These are phyloP conservation scores for Fusarium mangiferae DNA, from an alignment of 2,329 filamentous ascomycete genomes.

Conservation along the genomic window DNA sequence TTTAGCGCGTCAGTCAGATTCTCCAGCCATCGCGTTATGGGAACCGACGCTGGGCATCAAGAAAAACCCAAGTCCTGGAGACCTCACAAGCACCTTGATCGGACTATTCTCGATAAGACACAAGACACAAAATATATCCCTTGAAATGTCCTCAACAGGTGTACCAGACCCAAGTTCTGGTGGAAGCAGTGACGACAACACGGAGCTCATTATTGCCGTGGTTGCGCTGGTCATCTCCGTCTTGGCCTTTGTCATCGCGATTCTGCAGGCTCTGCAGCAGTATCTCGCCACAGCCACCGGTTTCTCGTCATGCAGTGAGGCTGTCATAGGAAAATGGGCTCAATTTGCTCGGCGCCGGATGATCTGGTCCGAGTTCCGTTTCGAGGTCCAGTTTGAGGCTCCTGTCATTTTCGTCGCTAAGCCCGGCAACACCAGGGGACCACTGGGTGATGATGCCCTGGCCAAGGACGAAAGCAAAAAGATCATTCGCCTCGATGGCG, in stretches of 20 bases:
- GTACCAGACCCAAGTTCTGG: background rate
- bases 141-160: conserved; percentile 5
- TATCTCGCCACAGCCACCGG: conserved; percentile 55
- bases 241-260: conserved; percentile 52
- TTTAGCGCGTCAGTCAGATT: background rate
- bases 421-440: conserved; percentile 49
- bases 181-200: conserved; percentile 15
- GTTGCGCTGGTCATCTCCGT: conserved; percentile 55
- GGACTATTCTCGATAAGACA: too few relatives aligned
- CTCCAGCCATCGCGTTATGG: background rate
- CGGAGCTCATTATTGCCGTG: conserved; percentile 47
- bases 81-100: background rate
- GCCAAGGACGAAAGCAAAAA: conserved; percentile 25
- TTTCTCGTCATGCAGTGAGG: conserved; percentile 52
- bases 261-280: conserved; percentile 55
- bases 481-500: conserved; percentile 31
- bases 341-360: conserved; percentile 48
- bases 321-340: conserved; percentile 54
- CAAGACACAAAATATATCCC: too few relatives aligned
- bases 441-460: conserved; percentile 27
- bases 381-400: conserved; percentile 54
- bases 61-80: background rate
- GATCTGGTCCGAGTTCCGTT: conserved; percentile 51
- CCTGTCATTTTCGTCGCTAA: conserved; percentile 56
- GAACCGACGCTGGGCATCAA: background rate